Base-by-base conservation (phyloP, 1,284 basidiomycete genomes). In the Inonotus hispidus region DNA sequence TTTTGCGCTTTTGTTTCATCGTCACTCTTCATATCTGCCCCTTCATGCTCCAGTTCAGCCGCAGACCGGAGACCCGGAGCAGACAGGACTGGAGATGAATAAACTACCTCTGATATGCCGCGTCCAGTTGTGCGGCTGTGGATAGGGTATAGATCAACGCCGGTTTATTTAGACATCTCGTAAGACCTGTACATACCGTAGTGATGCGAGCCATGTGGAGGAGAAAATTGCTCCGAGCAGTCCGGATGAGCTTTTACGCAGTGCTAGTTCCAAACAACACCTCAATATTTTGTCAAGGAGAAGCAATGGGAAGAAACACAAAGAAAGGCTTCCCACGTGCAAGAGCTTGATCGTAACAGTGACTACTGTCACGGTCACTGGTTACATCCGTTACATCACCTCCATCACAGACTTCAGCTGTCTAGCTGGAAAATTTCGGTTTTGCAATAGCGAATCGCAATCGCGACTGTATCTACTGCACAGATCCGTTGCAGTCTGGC, bases 1-100 rank as follows among this genome's bases (percentile, higher is more conserved):
- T 46, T 46, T 38, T 35, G 16, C 16, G 41, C 38, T 41, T 56
- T 56, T 25, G 55, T 56, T 46, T 56, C 55, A 56, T 43, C 41
- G 5, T 29, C 19, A 8, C 13, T 35, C 27, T 46, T 37, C 10
- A 46, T 21, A 56, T 43, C 25, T 10, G 41, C 21, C 13, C 25
- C 55, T 56, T 56, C 55, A 46, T 16, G 25, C 32, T 13, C 47
- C 27, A 25, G 38, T 41, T 55, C 23, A 43, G 53, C 32, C 37
- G 32, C 37, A 16, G 45, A 39, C 21, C n/a, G 19, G 23, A 25
- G 37, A 45, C n/a, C 19, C 50, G 27, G 29, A 16, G 8, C 21
- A 32, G 35, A 27, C 50, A 27, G 27, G 25, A 10, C 25, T 29
- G 49, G 10, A 50, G n/a, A 50, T 27, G 23, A 25, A 29, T 27